Evolutionary conservation across 2,329 filamentous ascomycete species (phyloP).

Genomic region (Botrytis fragariae): DNA sequence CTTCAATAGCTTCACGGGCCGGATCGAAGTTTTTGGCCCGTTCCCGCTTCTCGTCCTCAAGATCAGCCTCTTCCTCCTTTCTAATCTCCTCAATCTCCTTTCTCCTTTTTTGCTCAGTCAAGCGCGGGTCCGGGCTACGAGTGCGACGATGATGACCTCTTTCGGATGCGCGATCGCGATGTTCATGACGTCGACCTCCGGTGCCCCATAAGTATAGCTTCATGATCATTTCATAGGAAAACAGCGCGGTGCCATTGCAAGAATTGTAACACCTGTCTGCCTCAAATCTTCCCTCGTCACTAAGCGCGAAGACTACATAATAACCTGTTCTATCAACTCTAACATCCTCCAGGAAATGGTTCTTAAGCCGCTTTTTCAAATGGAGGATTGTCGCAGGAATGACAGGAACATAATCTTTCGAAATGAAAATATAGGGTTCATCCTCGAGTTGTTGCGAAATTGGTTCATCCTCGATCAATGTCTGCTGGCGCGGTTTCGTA

Average conservation of each 20-base stretch:
- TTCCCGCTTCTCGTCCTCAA: slow-evolving; percentile 87
- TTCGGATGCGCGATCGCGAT: slow-evolving; percentile 22
- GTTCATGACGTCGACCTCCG: slow-evolving; percentile 25
- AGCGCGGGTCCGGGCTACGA: slow-evolving; percentile 43
- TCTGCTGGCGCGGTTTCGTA: slow-evolving; percentile 48
- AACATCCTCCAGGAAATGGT: slow-evolving; percentile 77
- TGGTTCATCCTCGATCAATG: slow-evolving; percentile 57
- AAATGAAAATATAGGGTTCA: slow-evolving; percentile 87
- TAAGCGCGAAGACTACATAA: slow-evolving; percentile 86
- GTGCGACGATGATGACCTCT: slow-evolving; percentile 41
- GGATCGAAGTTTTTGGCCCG: slow-evolving; percentile 87
- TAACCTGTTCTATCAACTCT: slow-evolving; percentile 84
- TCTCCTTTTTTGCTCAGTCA: slow-evolving; percentile 52
- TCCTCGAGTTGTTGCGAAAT: slow-evolving; percentile 69
- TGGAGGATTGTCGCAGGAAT: slow-evolving; percentile 82
- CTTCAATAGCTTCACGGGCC: slow-evolving; percentile 76
- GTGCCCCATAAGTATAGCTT: slow-evolving; percentile 57
- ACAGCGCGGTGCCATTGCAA: slow-evolving; percentile 79
- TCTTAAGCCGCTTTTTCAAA: slow-evolving; percentile 83
- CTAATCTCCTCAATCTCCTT: slow-evolving; percentile 65
- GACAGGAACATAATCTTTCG: slow-evolving; percentile 83
- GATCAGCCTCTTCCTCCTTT: slow-evolving; percentile 74
- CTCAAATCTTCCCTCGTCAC: slow-evolving; percentile 71
- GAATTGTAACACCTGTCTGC: slow-evolving; percentile 75
- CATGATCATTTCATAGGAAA: slow-evolving; percentile 93